A percentile compares a stretch with the other conserved stretches of the same genome.
These are phyloP conservation scores for Tricladium varicosporioides DNA, from an alignment of 2,329 filamentous ascomycete genomes.

Conservation along the genomic window DNA sequence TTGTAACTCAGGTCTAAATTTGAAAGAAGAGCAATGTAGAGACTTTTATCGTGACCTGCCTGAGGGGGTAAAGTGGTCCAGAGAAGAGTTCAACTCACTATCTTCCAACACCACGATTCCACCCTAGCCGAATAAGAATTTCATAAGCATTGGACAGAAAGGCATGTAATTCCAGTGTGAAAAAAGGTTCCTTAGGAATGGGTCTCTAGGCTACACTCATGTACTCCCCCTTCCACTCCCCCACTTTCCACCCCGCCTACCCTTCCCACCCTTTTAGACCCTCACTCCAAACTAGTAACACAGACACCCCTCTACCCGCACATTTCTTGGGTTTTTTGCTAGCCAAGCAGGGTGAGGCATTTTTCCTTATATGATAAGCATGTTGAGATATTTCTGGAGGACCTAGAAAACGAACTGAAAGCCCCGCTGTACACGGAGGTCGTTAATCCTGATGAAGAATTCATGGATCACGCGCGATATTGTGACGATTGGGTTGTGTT, in stretches of 20 bases:
- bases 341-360: too few species aligned
- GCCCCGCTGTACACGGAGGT: neutral
- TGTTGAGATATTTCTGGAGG: neutral
- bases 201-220: conserved; percentile 7
- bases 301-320: too few species aligned
- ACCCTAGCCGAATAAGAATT: neutral
- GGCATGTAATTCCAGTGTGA: neutral
- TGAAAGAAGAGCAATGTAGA: too few species aligned
- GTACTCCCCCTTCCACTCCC: neutral
- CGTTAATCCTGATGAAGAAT: neutral
- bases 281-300: too few species aligned
- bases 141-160: conserved; percentile 4
- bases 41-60: too few species aligned
- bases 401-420: neutral
- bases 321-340: too few species aligned
- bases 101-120: conserved; percentile 2
- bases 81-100: too few species aligned
- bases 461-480: neutral
- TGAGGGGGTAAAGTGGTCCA: too few species aligned
- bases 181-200: conserved; percentile 3
- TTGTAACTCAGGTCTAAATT: too few species aligned
- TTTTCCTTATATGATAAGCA: neutral
- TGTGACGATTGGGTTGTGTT: neutral
- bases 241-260: neutral
- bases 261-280: too few species aligned